phyloP scores from a whole-genome alignment of 352 stramenopile species.

The Phytophthora syringae region DNA sequence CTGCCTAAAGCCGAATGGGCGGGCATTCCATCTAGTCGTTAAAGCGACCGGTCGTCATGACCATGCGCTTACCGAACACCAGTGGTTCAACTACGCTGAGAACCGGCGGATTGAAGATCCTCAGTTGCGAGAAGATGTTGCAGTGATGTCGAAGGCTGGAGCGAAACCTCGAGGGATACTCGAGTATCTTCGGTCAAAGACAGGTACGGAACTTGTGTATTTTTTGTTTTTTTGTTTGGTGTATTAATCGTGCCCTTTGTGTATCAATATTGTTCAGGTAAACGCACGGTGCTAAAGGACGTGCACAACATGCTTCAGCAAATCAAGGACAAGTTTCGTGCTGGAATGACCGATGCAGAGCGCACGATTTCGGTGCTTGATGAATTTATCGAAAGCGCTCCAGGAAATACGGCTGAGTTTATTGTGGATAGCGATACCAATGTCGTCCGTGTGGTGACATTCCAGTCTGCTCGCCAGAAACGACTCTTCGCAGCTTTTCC shows the following conservation, averaged over 20 bases:
- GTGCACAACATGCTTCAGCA: constrained; percentile 17
- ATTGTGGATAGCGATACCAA: constrained; percentile 12
- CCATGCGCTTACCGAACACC: background rate
- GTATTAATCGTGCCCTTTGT: background rate
- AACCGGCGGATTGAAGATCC: constrained; percentile 8
- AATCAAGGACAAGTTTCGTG: background rate
- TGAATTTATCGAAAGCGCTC: constrained; percentile 5
- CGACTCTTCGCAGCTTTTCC: constrained; percentile 16
- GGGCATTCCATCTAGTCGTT: background rate
- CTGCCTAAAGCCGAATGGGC: background rate
- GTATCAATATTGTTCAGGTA: background rate
- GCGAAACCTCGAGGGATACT: constrained; percentile 7
- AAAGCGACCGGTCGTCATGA: constrained; percentile 1
- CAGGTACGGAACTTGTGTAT: background rate
- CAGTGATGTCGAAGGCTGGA: constrained; percentile 1
- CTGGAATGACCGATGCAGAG: background rate
- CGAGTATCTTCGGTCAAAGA: constrained; percentile 1
- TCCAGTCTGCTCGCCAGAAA: constrained; percentile 10
- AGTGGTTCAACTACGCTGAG: constrained; percentile 13
- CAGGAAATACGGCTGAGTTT: constrained; percentile 2
- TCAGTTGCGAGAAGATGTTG: background rate
- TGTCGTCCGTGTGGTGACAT: background rate
- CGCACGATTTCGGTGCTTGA: background rate
- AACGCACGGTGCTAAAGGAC: background rate
- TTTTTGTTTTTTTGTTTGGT: background rate